Percentiles rank a stretch among this genome's conserved stretches.
These are phyloP conservation scores for Ophiocordyceps robertsii DNA, from an alignment of 2,329 filamentous ascomycete species.

Conservation along the genomic window DNA sequence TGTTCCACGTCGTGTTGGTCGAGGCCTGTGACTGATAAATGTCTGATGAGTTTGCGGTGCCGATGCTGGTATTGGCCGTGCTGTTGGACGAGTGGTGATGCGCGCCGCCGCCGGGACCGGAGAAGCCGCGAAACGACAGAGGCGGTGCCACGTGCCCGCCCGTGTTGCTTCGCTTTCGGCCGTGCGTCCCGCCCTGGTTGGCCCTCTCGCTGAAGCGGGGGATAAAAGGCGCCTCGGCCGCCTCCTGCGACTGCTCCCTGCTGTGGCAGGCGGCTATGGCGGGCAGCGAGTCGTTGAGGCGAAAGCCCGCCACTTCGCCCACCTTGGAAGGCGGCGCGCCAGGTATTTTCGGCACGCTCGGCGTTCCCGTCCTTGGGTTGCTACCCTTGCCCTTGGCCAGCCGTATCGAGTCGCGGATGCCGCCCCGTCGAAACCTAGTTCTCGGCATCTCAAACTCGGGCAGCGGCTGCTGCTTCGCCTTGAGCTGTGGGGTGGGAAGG, in stretches of 20 bases:
- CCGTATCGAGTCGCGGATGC: conserved; percentile 79
- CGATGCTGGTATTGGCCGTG: conserved; percentile 41
- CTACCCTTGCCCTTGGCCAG: conserved; percentile 60
- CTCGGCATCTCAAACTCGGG: conserved; percentile 38
- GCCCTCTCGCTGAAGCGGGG: conserved; percentile 52
- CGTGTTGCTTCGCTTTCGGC: conserved; percentile 81
- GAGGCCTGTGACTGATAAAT: conserved; percentile 42
- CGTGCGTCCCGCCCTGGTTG: conserved; percentile 37
- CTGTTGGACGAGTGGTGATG: conserved; percentile 39
- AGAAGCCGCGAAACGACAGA: conserved; percentile 68
- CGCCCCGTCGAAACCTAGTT: conserved; percentile 33
- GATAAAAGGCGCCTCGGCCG: conserved; percentile 59
- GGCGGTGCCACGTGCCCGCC: conserved; percentile 60
- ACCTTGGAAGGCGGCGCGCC: conserved; percentile 22
- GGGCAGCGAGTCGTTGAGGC: conserved; percentile 25
- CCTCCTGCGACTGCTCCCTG: conserved; percentile 39
- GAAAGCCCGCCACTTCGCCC: conserved; percentile 21
- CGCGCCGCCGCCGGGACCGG: conserved; percentile 33
- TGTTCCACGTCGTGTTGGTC: conserved; percentile 28
- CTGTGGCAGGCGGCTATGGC: conserved; percentile 23
- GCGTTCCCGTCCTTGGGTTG: conserved; percentile 37
- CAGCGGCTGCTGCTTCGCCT: conserved; percentile 21
- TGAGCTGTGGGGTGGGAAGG: conserved; percentile 36
- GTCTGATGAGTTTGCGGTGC: conserved; percentile 47
- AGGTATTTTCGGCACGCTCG: conserved; percentile 27